Base-by-base conservation (phyloP, 352 stramenopile genomes). In the Phytophthora gonapodyides region DNA sequence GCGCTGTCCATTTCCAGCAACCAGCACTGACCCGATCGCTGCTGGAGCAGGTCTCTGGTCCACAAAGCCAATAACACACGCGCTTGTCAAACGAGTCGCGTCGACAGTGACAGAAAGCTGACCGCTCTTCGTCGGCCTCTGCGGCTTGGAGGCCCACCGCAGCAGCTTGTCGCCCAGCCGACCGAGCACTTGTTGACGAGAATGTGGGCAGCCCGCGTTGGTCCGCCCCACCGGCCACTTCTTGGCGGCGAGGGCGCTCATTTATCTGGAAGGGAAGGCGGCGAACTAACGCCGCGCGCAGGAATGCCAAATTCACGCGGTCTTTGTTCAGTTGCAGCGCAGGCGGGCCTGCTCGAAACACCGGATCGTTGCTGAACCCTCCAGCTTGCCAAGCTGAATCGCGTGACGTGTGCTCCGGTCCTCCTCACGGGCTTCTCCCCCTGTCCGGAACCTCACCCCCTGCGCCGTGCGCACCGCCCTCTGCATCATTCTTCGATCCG, bases 301-400 rank as follows among this genome's bases (percentile, higher is more conserved):
- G 54, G 42, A 1, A 17, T 38, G 48, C 55, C 56, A 57, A 41
- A 37, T 45, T 45, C 37, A 50, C 50, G 56, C 36, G 33, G 59
- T 71, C 63, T 76, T 70, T 70, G 58, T 70, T 59, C 67, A 61
- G 36, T 63, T 68, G 57, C 44, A 51, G 17, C 45, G 36, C 46
- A 17, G 37, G 21, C 38, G 33, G 41, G 17, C 27, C 55, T 42
- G 52, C 55, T 67, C 61, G 42, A 69, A 66, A 58, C 66, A 75
- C 61, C 65, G 62, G 63, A 76, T 69, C 69, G 57, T 61, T 76
- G 58, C 71, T 78, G 71, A 78, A 78, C 57, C 58, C 63, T 62
- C 21, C 50, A 43, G 46, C 31, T 16, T 34, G 38, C 45, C 49
- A 61, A 50, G 49, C 57, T 71, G 63, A 65, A 74, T 64, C 52